phyloP scores from a whole-genome alignment of 257 asterid genomes.

The Euphrasia confusa region DNA sequence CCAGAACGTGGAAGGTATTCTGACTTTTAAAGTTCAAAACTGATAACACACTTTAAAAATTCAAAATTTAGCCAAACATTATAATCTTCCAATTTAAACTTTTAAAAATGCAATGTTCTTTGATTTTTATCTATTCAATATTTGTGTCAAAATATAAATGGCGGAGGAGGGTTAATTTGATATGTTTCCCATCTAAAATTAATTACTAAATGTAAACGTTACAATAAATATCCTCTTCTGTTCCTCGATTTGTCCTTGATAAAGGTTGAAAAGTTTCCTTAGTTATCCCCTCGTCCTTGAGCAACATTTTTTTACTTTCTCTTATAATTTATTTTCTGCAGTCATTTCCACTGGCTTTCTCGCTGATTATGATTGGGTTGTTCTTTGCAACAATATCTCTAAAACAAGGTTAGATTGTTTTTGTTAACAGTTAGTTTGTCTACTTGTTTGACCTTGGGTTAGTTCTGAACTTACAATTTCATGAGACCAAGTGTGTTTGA shows the following conservation, averaged over 20 bases:
- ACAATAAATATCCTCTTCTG: not conserved
- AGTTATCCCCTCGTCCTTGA: not conserved
- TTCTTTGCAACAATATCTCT: conserved; percentile 71
- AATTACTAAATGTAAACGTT: not conserved
- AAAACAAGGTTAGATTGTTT: conserved; percentile 63
- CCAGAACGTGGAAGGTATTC: not conserved
- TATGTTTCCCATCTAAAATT: too few species aligned
- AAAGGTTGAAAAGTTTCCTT: conserved; percentile 4
- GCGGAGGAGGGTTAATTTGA: too few species aligned
- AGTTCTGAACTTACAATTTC: not conserved
- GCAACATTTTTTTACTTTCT: conserved; percentile 12
- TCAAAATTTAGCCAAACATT: too few species aligned
- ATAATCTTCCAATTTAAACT: too few species aligned
- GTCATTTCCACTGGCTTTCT: conserved; percentile 82
- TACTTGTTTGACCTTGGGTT: conserved; percentile 15
- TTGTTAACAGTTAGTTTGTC: conserved; percentile 12
- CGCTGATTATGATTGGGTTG: conserved; percentile 58
- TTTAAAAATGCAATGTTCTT: too few species aligned
- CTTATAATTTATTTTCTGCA: conserved; percentile 33
- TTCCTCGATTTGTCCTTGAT: conserved; percentile 3
- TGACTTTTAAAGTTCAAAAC: too few species aligned
- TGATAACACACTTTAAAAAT: too few species aligned
- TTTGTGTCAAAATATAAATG: not conserved
- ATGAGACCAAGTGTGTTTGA: not conserved
- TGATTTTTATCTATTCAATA: too few species aligned